Base-by-base conservation (phyloP, 2,329 filamentous ascomycete species). In the Helminthosporium solani region DNA sequence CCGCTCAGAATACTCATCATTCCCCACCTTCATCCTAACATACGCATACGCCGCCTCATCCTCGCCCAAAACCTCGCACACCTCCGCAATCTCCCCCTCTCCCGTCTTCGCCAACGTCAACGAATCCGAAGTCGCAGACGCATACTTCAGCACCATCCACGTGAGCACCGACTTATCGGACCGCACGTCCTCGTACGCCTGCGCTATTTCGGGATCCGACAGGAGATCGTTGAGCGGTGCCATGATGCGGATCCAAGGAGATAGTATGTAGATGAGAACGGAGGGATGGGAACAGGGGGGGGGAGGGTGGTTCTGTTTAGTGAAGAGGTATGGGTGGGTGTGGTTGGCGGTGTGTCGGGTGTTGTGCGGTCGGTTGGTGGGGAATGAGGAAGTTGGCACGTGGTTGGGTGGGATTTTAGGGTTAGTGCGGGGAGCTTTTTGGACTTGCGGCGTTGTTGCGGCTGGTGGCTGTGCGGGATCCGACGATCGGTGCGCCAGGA, bases 61-160 rank as follows among this genome's bases (percentile, higher is more conserved):
- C 60, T 82, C 75, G 64, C 83, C 82, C 9, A 87, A 73, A 52
- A 74, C 70, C 25, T 60, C 60, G n/a, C 75, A 72, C 50, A 87
- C 74, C 71, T 86, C 83, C 7, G 69, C 48, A 11, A 87, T 73
- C 11, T 83, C 83, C 41, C 84, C 84, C 2, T 68, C 75, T 44
- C 84, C 85, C 21, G 81, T 85, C 47, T 70, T 70, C 39, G 75
- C 73, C 34, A 87, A 78, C 36, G 61, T 65, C 33, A 87, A 71
- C 62, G 76, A 75, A 72, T 82, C 80, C 50, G 81, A 81, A 25
- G 73, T 74, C 19, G 77, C 70, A 2, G 73, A 70, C 9, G 78
- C 75, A 70, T 85, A 80, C 55, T 82, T 83, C 56, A 87, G 75
- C 46, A 87, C 76, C 18, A 87, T 77, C 83, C 83, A 87, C 71